phyloP scores from a whole-genome alignment of 23 red algal genomes.

The Gracilaria domingensis region DNA sequence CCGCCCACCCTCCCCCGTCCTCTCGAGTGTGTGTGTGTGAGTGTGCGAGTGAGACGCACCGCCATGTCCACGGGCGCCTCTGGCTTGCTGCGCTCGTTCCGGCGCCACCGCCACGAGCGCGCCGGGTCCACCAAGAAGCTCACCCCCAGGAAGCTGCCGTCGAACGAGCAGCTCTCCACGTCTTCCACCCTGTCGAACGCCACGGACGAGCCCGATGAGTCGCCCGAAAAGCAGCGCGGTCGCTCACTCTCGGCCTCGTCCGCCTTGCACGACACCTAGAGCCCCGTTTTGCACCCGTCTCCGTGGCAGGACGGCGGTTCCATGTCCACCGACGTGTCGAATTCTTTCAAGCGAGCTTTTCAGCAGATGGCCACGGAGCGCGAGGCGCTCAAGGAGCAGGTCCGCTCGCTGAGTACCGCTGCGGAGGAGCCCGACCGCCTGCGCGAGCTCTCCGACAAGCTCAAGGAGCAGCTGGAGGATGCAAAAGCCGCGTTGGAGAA shows the following conservation, averaged over 20 bases:
- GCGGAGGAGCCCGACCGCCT: constrained; percentile 29
- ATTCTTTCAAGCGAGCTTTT: constrained; percentile 66
- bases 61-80: constrained; percentile 9
- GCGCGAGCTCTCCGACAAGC: not conserved
- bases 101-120: not conserved
- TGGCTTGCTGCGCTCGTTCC: not conserved
- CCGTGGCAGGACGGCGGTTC: constrained; percentile 45
- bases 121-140: not conserved
- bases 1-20: not conserved
- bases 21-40: not conserved
- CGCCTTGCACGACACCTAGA: not conserved
- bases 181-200: constrained; percentile 6
- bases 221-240: not conserved
- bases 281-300: not conserved
- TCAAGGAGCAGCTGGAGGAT: constrained; percentile 61
- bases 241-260: constrained; percentile 5
- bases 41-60: not conserved
- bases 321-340: constrained; percentile 57
- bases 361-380: constrained; percentile 68
- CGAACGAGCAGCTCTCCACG: constrained; percentile 33
- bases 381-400: constrained; percentile 29
- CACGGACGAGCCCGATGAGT: constrained; percentile 20
- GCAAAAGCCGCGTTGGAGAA: constrained; percentile 44
- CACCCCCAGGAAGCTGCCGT: not conserved
- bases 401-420: not conserved